Conservation (phyloP, 2,329 filamentous ascomycete species). For the Aspergillus terreus region DNA sequence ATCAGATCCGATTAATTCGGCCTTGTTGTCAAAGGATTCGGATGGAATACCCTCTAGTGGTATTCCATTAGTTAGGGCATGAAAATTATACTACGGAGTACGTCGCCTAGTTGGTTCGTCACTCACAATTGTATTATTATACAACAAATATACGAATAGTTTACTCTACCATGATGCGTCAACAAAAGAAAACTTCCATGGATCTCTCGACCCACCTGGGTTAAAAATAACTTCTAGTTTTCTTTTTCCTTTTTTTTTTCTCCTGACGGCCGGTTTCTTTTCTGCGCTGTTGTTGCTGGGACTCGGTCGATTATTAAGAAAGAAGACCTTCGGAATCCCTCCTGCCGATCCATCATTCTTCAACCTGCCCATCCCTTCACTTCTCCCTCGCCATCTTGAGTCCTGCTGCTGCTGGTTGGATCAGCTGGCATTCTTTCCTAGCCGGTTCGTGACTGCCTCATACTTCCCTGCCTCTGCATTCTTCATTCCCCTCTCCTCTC, state of each 20-base stretch:
- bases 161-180: too few species aligned
- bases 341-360: slow-evolving; percentile 33
- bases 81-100: too few species aligned
- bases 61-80: too few species aligned
- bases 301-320: slow-evolving; percentile 14
- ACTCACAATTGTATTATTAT: too few species aligned
- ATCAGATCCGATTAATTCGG: too few species aligned
- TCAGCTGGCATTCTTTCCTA: slow-evolving; percentile 16
- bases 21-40: too few species aligned
- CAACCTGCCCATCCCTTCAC: neutral
- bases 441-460: slow-evolving; percentile 5
- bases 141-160: too few species aligned
- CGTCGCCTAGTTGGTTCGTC: too few species aligned
- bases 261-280: neutral
- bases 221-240: slow-evolving; percentile 1
- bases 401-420: slow-evolving; percentile 13
- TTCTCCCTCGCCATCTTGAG: neutral
- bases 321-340: slow-evolving; percentile 23
- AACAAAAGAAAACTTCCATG: too few species aligned
- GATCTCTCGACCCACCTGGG: neutral
- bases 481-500: slow-evolving; percentile 4
- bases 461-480: slow-evolving; percentile 5
- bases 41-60: too few species aligned
- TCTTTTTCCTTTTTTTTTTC: neutral
- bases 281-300: neutral